A percentile compares a stretch with the other conserved stretches of the same genome.
These are phyloP conservation scores for Penicillium subrubescens DNA, from an alignment of 495 filamentous ascomycete genomes.

Conservation along the genomic window DNA sequence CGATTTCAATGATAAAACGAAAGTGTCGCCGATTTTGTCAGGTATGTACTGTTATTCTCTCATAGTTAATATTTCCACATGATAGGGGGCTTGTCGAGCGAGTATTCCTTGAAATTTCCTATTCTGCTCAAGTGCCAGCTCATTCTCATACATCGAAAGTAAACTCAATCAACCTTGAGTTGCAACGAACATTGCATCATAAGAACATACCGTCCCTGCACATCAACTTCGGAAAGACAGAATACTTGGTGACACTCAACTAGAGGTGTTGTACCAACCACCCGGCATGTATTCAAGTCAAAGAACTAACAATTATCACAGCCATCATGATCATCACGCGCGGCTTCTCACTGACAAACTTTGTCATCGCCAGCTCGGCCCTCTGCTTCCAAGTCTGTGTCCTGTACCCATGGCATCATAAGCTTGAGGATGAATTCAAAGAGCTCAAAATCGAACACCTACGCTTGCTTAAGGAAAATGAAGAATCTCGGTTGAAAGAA, in stretches of 20 bases:
- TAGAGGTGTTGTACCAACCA: neutral
- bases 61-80: neutral
- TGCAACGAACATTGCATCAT: neutral
- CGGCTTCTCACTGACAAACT: conserved; percentile 62
- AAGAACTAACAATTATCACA: neutral
- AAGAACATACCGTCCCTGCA: too few species aligned
- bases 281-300: too few species aligned
- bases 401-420: conserved; percentile 66
- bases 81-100: neutral
- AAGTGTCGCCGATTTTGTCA: neutral
- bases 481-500: conserved; percentile 17
- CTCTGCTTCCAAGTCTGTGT: conserved; percentile 65
- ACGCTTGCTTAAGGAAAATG: conserved; percentile 29
- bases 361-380: conserved; percentile 60
- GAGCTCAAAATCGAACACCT: conserved; percentile 57
- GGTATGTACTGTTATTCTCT: neutral
- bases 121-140: neutral
- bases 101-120: neutral
- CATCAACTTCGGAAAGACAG: neutral
- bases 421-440: conserved; percentile 62
- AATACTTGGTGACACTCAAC: neutral
- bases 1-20: neutral
- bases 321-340: conserved; percentile 55
- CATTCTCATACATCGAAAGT: neutral
- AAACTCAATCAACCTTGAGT: neutral